Percentiles rank a stretch among this genome's conserved stretches.
phyloP scores from a whole-genome alignment of 805 yeast genomes.

The Myxozyma nipponensis region DNA sequence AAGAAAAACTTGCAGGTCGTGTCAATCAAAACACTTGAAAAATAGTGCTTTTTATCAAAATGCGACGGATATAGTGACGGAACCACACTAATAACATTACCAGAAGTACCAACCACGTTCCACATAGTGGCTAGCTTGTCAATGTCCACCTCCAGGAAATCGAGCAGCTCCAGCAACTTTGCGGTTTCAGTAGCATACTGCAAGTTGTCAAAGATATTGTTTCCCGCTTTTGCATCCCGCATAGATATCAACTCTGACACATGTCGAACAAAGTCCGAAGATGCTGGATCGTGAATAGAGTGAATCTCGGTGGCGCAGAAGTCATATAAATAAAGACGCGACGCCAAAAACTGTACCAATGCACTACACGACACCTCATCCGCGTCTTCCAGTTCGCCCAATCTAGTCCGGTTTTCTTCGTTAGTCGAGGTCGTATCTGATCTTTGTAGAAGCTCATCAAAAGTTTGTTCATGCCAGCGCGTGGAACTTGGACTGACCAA shows the following conservation, averaged over 20 bases:
- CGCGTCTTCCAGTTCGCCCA: not conserved
- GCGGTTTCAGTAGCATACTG: constrained; percentile 44
- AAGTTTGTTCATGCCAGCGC: constrained; percentile 11
- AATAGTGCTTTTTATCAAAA: constrained; percentile 1
- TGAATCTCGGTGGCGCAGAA: constrained; percentile 58
- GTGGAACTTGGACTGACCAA: constrained; percentile 7
- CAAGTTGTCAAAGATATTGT: constrained; percentile 34
- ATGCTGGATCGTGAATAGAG: constrained; percentile 39
- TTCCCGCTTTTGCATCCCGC: constrained; percentile 5
- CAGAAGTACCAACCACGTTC: constrained; percentile 10
- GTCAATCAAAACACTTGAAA: constrained; percentile 8
- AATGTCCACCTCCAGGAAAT: constrained; percentile 55
- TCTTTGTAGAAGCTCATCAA: constrained; percentile 1
- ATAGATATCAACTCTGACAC: constrained; percentile 6
- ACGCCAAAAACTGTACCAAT: constrained; percentile 19
- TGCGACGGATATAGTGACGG: not conserved
- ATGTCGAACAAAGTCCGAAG: constrained; percentile 15
- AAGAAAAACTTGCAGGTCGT: constrained; percentile 12
- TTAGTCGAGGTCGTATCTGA: not conserved
- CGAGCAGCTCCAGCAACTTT: constrained; percentile 64
- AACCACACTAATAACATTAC: not conserved
- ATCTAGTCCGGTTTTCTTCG: not conserved
- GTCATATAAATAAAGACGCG: constrained; percentile 20
- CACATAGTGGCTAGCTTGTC: constrained; percentile 17
- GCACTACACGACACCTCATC: constrained; percentile 8